phyloP scores from a whole-genome alignment of 192 early-diverging fungal species.

The Coemansia sp. region DNA sequence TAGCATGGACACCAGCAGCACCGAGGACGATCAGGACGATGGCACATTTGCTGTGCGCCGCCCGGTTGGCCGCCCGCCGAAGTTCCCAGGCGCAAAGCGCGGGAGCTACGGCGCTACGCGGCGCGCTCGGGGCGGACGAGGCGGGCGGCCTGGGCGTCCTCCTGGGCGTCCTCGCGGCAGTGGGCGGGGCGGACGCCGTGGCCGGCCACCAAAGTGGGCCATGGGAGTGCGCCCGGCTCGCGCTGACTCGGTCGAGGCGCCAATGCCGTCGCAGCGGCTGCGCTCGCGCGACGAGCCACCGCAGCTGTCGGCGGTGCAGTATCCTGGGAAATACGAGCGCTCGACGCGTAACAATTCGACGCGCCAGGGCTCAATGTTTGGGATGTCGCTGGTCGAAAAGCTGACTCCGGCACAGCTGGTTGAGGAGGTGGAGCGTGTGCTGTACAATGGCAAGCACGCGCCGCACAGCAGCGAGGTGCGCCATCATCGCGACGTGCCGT shows the following conservation, averaged over 20 bases:
- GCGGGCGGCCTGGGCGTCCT: slow-evolving; percentile 2
- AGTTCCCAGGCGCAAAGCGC: background rate
- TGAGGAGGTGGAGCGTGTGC: slow-evolving; percentile 19
- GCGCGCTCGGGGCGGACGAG: slow-evolving; percentile 3
- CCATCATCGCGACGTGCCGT: background rate
- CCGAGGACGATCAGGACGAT: slow-evolving; percentile 18
- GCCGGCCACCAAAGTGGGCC: slow-evolving; percentile 10
- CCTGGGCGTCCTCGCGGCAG: slow-evolving; percentile 5
- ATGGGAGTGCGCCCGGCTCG: background rate
- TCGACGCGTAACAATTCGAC: background rate
- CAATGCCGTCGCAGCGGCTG: background rate
- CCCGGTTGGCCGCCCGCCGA: slow-evolving; percentile 12
- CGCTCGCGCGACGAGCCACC: background rate
- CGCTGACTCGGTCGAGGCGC: background rate
- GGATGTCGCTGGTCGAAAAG: slow-evolving; percentile 18
- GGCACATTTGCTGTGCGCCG: background rate
- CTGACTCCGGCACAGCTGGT: slow-evolving; percentile 20
- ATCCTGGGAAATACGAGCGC: background rate
- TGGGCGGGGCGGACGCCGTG: slow-evolving; percentile 11
- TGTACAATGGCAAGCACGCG: slow-evolving; percentile 8
- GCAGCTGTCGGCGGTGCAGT: background rate
- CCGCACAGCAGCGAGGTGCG: background rate
- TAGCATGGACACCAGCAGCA: background rate
- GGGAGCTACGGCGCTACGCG: background rate
- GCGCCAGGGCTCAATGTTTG: slow-evolving; percentile 10